Percentiles rank a stretch among this genome's conserved stretches.
Conservation (phyloP, 345 rosid genomes). For the Anacardium occidentale region DNA sequence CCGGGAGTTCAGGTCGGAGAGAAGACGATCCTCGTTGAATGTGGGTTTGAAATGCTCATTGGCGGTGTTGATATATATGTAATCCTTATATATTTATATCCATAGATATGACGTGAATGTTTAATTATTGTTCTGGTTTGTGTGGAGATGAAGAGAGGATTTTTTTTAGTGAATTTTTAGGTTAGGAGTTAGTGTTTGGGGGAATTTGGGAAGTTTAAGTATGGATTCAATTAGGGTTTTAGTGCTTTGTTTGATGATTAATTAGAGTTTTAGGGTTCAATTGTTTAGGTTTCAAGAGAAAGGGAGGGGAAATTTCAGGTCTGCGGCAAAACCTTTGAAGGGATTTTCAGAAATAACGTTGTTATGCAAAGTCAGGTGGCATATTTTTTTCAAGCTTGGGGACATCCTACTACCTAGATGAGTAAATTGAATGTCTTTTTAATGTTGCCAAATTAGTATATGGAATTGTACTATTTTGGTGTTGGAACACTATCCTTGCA, state of each 20-base stretch:
- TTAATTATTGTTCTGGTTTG: constrained; percentile 30
- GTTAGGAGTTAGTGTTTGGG: constrained; percentile 33
- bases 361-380: constrained; percentile 12
- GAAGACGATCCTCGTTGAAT: constrained; percentile 59
- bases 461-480: constrained; percentile 12
- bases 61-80: constrained; percentile 24
- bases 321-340: constrained; percentile 15
- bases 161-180: constrained; percentile 35
- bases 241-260: constrained; percentile 34
- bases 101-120: constrained; percentile 28
- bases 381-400: constrained; percentile 16
- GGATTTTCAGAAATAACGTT: neutral
- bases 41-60: constrained; percentile 4
- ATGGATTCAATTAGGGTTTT: constrained; percentile 34
- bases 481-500: neutral
- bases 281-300: constrained; percentile 27
- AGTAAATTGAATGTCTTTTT: neutral
- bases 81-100: constrained; percentile 23
- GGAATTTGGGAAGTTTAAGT: constrained; percentile 21
- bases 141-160: constrained; percentile 37
- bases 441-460: constrained; percentile 4
- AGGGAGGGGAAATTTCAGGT: constrained; percentile 20
- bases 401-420: constrained; percentile 2
- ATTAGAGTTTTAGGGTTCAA: constrained; percentile 31
- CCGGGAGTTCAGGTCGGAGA: constrained; percentile 60